Conservation (phyloP, 2,329 filamentous ascomycete species). For the Daldinia eschscholtzii region DNA sequence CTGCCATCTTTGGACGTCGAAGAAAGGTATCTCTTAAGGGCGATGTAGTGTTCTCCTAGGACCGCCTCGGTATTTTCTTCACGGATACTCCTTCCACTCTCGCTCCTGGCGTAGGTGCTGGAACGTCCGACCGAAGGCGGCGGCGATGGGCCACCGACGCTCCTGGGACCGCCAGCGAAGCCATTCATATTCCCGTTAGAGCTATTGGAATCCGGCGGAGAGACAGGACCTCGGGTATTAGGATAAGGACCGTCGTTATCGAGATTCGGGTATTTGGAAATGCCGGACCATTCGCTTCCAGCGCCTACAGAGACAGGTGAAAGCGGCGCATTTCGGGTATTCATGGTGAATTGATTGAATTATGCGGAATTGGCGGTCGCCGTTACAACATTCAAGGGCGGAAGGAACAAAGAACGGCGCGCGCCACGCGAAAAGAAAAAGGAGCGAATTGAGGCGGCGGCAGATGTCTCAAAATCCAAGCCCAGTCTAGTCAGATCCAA, state of each 20-base stretch:
- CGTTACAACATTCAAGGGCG: conserved; percentile 38
- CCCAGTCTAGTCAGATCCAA: conserved; percentile 32
- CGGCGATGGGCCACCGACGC: conserved; percentile 78
- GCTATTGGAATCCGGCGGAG: conserved; percentile 77
- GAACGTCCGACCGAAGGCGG: conserved; percentile 89
- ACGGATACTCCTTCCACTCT: conserved; percentile 71
- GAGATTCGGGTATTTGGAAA: conserved; percentile 73
- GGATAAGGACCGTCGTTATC: conserved; percentile 66
- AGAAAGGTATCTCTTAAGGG: conserved; percentile 81
- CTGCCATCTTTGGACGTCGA: conserved; percentile 79
- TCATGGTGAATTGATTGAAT: conserved; percentile 66
- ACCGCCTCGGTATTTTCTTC: conserved; percentile 73
- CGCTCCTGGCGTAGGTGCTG: conserved; percentile 79
- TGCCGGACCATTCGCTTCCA: conserved; percentile 81
- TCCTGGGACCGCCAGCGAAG: conserved; percentile 68
- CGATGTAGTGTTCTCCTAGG: conserved; percentile 83
- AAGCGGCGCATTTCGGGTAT: conserved; percentile 79
- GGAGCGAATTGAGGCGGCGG: conserved; percentile 41
- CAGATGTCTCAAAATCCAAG: conserved; percentile 34
- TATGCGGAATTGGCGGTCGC: conserved; percentile 39
- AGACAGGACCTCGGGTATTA: conserved; percentile 70
- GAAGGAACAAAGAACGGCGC: conserved; percentile 29
- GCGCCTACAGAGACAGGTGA: conserved; percentile 85
- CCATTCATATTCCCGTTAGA: conserved; percentile 72
- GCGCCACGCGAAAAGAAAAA: conserved; percentile 40